These are phyloP conservation scores for Ilex asprella DNA, from an alignment of 257 asterid genomes.

Conservation along the genomic window DNA sequence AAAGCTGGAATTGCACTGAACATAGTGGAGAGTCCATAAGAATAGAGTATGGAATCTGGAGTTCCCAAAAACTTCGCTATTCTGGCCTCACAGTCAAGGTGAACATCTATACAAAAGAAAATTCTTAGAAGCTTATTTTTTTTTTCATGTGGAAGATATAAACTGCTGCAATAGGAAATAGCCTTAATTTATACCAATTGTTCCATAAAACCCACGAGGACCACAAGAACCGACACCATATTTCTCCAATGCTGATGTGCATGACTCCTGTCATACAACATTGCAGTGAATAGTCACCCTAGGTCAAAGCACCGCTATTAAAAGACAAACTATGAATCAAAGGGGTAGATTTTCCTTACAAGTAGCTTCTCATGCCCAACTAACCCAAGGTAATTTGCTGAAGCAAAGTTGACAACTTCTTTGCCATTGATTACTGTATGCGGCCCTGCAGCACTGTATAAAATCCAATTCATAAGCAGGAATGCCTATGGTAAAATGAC, in stretches of 20 bases:
- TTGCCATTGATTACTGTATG: conserved; percentile 62
- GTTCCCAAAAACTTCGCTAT: conserved; percentile 92
- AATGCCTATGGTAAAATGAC: not conserved
- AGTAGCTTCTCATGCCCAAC: conserved; percentile 71
- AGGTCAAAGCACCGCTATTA: conserved; percentile 7
- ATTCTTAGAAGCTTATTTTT: conserved; percentile 3
- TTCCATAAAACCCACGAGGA: conserved; percentile 98
- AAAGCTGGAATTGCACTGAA: conserved; percentile 97
- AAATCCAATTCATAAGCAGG: conserved; percentile 16
- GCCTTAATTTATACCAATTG: conserved; percentile 60
- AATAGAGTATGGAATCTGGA: conserved; percentile 80
- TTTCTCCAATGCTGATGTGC: conserved; percentile 87
- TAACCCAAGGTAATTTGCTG: conserved; percentile 92
- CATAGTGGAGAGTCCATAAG: conserved; percentile 95
- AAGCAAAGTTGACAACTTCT: conserved; percentile 79
- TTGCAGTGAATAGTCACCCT: conserved; percentile 14
- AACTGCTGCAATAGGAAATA: conserved; percentile 1
- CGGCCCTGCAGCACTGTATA: conserved; percentile 92
- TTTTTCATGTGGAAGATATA: conserved; percentile 4
- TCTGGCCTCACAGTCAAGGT: conserved; percentile 96
- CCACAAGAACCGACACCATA: conserved; percentile 99
- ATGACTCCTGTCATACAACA: conserved; percentile 58
- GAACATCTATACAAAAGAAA: conserved; percentile 63
- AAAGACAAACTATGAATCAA: conserved; percentile 13
- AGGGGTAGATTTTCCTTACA: conserved; percentile 35